Conservation (phyloP, 805 yeast species). For the Teunomyces panamensis region DNA sequence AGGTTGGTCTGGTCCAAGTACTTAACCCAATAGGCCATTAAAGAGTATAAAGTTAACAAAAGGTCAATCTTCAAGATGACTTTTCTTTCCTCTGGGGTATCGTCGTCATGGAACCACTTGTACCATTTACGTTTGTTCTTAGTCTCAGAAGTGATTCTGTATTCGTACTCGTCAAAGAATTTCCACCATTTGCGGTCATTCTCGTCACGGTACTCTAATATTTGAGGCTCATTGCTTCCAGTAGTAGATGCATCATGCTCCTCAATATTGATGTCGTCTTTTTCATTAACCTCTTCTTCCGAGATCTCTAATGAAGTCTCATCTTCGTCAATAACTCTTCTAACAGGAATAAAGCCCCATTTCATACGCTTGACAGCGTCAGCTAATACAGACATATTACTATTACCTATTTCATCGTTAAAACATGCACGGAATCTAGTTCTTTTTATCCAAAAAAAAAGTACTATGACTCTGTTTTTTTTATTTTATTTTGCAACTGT, state of each 20-base stretch:
- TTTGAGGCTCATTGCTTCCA: not conserved
- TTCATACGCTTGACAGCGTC: constrained; percentile 16
- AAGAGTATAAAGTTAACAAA: constrained; percentile 30
- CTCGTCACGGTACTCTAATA: constrained; percentile 49
- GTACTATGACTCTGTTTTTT: too few relatives aligned
- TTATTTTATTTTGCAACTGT: too few relatives aligned
- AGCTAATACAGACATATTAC: not conserved
- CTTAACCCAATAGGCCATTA: constrained; percentile 60
- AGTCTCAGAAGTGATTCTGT: constrained; percentile 38
- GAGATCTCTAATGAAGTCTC: not conserved
- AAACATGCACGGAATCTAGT: too few relatives aligned
- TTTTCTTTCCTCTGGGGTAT: constrained; percentile 37
- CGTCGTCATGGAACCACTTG: constrained; percentile 53
- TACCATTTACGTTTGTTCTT: constrained; percentile 44
- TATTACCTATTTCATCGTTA: not conserved
- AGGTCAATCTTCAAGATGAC: constrained; percentile 32
- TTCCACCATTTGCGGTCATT: constrained; percentile 50
- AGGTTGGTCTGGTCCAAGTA: constrained; percentile 60
- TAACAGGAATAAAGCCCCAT: constrained; percentile 35
- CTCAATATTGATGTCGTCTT: constrained; percentile 2
- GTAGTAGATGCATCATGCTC: not conserved
- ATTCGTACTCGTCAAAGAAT: constrained; percentile 59
- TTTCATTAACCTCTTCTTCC: not conserved
- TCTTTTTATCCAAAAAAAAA: too few relatives aligned
- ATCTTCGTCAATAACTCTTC: constrained; percentile 34